Evolutionary conservation across 257 asterid genomes (phyloP), one percentile per base, ranked within the genome.

Genomic region (Nicotiana otophora): DNA sequence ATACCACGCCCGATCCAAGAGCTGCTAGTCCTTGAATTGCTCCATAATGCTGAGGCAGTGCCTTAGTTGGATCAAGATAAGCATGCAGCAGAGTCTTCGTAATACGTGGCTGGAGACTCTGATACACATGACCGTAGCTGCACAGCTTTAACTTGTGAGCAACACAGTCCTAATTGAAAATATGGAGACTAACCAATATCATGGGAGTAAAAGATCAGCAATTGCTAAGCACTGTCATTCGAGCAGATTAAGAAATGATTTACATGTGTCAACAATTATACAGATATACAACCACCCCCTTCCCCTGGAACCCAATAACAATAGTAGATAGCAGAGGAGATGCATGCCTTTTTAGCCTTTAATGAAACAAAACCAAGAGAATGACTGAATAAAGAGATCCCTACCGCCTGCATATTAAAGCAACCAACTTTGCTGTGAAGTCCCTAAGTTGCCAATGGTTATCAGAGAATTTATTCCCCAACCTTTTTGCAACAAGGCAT

Each of bases 41-140:
- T 82, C 99, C 99, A 89, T 89, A 96, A 89, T 93, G 99, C 87
- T 96, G 99, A 85, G 98, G 96, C 51, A 93, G 89, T 81, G 98
- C 87, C 89, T 92, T 96, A 34, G 90, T 87, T 30, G 98, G 98
- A 84, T 96, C 98, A 90, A 96, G 64, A 89, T 94, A 93, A 75
- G 97, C 90, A 81, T 92, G 95, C 81, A 92, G 85, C 89, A 96
- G 82, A n/a, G 99, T 96, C 81, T 85, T 90, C 81, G 98, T 94
- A 55, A 96, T 92, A 82, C 98, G 98, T 81, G 93, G 89, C 91
- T 91, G 98, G 83, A 96, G 96, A 89, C 84, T 91, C 86, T 92
- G 97, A 88, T 96, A 96, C 83, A 89, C 97, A 81, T 89, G 93
- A 81, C 98, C 92, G 83, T 89, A 96, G 84, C 99, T 96, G 94